Conservation (phyloP, 352 stramenopile species). For the Globisporangium paroecandrum region DNA sequence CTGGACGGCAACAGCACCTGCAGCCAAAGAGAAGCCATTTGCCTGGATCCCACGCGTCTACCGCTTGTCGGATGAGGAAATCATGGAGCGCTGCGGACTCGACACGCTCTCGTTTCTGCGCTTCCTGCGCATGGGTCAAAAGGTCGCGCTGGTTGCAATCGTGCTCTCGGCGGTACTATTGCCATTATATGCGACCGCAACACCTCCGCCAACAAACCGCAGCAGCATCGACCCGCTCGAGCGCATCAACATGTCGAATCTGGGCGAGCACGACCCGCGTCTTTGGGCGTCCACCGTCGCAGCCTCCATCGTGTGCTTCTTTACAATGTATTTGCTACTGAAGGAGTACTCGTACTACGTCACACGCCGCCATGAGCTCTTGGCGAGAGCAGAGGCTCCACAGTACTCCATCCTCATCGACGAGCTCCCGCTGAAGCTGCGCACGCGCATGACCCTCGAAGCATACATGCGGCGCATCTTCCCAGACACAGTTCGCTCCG, state of each 20-base stretch:
- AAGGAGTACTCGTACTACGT: conserved; percentile 70
- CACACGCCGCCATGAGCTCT: conserved; percentile 48
- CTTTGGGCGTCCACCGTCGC: conserved; percentile 63
- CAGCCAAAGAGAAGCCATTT: conserved; percentile 25
- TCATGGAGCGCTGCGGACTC: conserved; percentile 66
- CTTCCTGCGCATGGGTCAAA: conserved; percentile 63
- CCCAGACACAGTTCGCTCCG: conserved; percentile 47
- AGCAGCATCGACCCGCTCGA: conserved; percentile 45
- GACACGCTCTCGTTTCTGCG: conserved; percentile 75
- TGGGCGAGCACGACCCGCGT: conserved; percentile 40
- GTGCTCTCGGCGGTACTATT: conserved; percentile 58
- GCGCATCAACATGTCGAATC: conserved; percentile 75
- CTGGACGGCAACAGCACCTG: conserved; percentile 18
- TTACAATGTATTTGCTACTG: conserved; percentile 53
- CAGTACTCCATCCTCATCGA: conserved; percentile 79
- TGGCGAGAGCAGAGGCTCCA: conserved; percentile 46
- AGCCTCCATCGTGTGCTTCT: conserved; percentile 52
- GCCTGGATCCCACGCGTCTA: conserved; percentile 49
- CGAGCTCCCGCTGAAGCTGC: conserved; percentile 58
- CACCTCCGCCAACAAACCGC: conserved; percentile 16
- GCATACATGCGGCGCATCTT: conserved; percentile 76
- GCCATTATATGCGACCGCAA: conserved; percentile 64
- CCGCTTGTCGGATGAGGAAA: conserved; percentile 51
- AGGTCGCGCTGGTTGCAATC: conserved; percentile 60
- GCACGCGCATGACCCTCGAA: conserved; percentile 56